Evolutionary conservation across 345 rosid species (phyloP), one percentile per base, ranked within the genome.

Genomic region (Cochlearia excelsa): DNA sequence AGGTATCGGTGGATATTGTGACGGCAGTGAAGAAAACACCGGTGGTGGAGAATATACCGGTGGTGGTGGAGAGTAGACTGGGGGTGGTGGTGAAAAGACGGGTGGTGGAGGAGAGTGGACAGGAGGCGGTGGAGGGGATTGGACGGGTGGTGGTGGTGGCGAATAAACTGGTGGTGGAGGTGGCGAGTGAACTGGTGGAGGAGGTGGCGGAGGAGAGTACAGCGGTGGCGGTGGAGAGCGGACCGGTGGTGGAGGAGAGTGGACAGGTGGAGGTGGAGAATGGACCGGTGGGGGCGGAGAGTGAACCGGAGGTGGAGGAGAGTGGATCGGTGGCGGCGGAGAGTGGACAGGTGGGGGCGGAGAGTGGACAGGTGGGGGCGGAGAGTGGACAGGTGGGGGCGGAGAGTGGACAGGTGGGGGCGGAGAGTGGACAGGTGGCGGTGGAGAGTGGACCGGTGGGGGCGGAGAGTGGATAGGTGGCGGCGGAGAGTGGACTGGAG

Each of bases 141-240:
- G 11, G 0, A 59, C 63, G 0, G 63, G 51, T 1, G 51, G 65
- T 4, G 65, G 65, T 5, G 69, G 37, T 0, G 75, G 67, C 2
- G 59, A 63, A 11, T 3, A 3, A 1, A 63, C 51, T 1, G 65
- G 65, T 2, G 65, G 74, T 1, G 78, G 74, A 1, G 79, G 78
- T 0, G 73, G 73, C 0, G 79, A 54, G 34, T 27, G 28, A 0
- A 55, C 51, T 0, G 78, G 75, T 0, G 71, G 69, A 30, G 71
- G 62, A 0, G 59, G 63, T 1, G 62, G 68, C 0, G 66, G 59
- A 0, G 71, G 51, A 3, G 67, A 63, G 44, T 42, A 16, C 0
- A 62, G 58, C 0, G 73, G 63, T 0, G 66, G 78, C 6, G 77
- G 79, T 1, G 80, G 78, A 2, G 81, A 63, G 5, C 59, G 30